These are phyloP conservation scores for Penicillium fimorum DNA, from an alignment of 495 filamentous ascomycete species.

Conservation along the genomic window DNA sequence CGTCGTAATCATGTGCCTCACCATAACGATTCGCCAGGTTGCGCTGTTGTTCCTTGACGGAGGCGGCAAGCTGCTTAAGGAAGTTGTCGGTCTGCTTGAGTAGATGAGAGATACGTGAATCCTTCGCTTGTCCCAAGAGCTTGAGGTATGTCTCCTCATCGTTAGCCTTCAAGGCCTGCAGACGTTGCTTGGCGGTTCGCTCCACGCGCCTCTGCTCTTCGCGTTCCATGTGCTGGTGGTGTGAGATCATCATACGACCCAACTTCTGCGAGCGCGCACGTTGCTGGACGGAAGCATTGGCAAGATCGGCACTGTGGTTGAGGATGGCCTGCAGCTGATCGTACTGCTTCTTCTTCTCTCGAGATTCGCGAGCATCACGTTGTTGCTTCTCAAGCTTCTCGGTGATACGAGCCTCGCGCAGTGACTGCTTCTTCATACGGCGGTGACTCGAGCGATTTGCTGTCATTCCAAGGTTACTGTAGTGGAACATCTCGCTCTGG, in stretches of 20 bases:
- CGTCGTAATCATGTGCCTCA: slow-evolving; percentile 55
- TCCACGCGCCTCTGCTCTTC: slow-evolving; percentile 98
- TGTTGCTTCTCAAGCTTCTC: slow-evolving; percentile 99
- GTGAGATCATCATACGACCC: slow-evolving; percentile 77
- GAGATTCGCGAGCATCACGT: slow-evolving; percentile 85
- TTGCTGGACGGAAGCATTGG: slow-evolving; percentile 53
- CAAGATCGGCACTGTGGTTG: slow-evolving; percentile 65
- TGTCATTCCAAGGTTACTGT: slow-evolving; percentile 92
- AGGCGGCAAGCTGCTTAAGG: slow-evolving; percentile 89
- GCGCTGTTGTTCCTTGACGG: slow-evolving; percentile 89
- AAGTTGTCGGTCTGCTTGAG: slow-evolving; percentile 96
- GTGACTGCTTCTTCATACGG: slow-evolving; percentile 91
- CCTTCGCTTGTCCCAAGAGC: slow-evolving; percentile 94
- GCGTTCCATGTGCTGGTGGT: slow-evolving; percentile 95
- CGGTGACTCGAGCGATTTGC: slow-evolving; percentile 86
- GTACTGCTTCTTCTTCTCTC: slow-evolving; percentile 93
- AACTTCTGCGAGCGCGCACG: slow-evolving; percentile 74
- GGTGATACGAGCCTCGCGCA: slow-evolving; percentile 94
- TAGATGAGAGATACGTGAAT: slow-evolving; percentile 96
- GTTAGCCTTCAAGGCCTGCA: slow-evolving; percentile 96
- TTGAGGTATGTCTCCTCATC: slow-evolving; percentile 98
- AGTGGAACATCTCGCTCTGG: slow-evolving; percentile 84
- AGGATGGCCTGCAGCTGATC: slow-evolving; percentile 79
- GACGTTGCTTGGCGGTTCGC: slow-evolving; percentile 97
- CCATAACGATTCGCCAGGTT: slow-evolving; percentile 75